Evolutionary conservation across 225 moss, liverwort and hornwort species (phyloP).

Genomic region (Antitrichia curtipendula): DNA sequence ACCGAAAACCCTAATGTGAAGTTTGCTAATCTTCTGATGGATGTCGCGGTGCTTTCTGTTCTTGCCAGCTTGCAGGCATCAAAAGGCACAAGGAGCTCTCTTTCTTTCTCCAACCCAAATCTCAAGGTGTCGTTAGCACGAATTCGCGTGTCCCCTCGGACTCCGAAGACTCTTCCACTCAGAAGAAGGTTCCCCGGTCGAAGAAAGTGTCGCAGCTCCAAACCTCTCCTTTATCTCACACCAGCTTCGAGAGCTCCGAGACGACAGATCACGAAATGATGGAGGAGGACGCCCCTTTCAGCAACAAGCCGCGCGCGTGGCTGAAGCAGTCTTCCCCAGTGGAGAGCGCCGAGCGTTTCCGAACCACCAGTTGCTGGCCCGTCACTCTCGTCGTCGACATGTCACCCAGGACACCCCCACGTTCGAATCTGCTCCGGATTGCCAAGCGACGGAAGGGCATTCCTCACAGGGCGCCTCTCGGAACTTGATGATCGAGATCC

Average conservation of each 20-base stretch:
- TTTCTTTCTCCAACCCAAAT: conserved; percentile 66
- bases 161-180: conserved; percentile 71
- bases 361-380: conserved; percentile 14
- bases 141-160: conserved; percentile 35
- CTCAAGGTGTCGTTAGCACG: conserved; percentile 29
- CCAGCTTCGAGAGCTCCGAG: conserved; percentile 41
- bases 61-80: conserved; percentile 74
- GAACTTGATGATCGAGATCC: conserved; percentile 10
- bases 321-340: conserved; percentile 8
- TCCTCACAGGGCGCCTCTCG: conserved; percentile 87
- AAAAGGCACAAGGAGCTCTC: conserved; percentile 71
- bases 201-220: conserved; percentile 53
- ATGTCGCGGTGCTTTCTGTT: background rate
- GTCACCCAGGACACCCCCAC: conserved; percentile 84
- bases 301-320: conserved; percentile 20
- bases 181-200: conserved; percentile 56
- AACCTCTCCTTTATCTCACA: conserved; percentile 21
- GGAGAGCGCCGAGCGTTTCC: conserved; percentile 19
- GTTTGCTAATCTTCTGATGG: background rate
- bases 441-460: conserved; percentile 90
- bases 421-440: conserved; percentile 44
- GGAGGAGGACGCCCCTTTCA: conserved; percentile 21
- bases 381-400: conserved; percentile 42
- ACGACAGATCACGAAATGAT: conserved; percentile 18
- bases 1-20: background rate